phyloP scores from a whole-genome alignment of 345 rosid genomes.

The Acer yangbiense region DNA sequence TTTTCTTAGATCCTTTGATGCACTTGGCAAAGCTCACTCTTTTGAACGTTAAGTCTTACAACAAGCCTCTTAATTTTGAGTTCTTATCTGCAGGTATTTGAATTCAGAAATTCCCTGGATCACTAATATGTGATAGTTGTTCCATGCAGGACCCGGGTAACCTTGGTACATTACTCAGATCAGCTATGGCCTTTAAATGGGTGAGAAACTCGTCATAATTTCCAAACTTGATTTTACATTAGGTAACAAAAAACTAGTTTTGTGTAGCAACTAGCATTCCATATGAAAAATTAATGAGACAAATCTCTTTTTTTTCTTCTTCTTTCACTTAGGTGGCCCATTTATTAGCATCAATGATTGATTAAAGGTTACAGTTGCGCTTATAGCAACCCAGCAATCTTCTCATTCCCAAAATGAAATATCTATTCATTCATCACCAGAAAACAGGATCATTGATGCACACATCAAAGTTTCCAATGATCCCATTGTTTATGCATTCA shows the following conservation, averaged over 20 bases:
- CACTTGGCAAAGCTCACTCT: not conserved
- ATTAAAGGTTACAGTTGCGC: not conserved
- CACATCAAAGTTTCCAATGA: not conserved
- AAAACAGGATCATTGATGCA: not conserved
- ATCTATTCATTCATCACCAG: not conserved
- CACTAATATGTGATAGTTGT: conserved; percentile 26
- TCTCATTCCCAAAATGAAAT: not conserved
- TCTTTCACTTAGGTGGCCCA: not conserved
- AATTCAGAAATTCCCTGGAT: conserved; percentile 16
- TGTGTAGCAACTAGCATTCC: not conserved
- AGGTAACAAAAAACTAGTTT: not conserved
- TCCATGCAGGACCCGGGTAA: conserved; percentile 90
- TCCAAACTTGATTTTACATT: not conserved
- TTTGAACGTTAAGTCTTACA: conserved; percentile 7
- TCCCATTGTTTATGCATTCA: not conserved
- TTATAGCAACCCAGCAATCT: not conserved
- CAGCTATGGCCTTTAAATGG: conserved; percentile 91
- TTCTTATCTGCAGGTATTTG: conserved; percentile 20
- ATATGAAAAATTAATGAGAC: not conserved
- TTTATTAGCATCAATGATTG: not conserved
- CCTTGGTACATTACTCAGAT: conserved; percentile 85
- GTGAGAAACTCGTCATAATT: conserved; percentile 41
- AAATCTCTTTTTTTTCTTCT: not conserved
- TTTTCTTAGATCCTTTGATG: not conserved
- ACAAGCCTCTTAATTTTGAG: conserved; percentile 2